These are phyloP conservation scores for Tulasnella sp. DNA, from an alignment of 768 basidiomycete species.

Conservation along the genomic window DNA sequence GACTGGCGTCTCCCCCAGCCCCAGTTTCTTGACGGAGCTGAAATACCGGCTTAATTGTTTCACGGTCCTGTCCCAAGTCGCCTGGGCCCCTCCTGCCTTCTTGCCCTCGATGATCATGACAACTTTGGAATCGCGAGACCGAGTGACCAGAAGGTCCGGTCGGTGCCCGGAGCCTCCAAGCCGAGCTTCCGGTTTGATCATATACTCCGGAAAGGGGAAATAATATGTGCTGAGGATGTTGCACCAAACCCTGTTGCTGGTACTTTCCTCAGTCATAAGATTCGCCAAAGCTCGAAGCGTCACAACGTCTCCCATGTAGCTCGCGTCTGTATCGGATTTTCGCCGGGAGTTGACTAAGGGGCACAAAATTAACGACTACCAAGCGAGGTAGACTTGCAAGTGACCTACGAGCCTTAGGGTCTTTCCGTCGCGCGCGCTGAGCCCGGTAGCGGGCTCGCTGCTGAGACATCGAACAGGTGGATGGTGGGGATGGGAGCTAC, in stretches of 20 bases:
- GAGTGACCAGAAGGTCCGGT: background rate
- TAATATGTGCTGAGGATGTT: conserved; percentile 1
- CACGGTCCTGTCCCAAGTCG: background rate
- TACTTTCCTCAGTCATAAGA: conserved; percentile 1
- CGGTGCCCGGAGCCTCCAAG: background rate
- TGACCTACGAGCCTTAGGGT: background rate
- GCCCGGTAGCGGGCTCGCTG: background rate
- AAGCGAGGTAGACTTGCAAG: background rate
- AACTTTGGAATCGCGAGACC: background rate
- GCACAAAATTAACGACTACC: background rate
- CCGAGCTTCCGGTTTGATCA: background rate
- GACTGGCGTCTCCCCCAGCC: background rate
- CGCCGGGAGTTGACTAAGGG: background rate
- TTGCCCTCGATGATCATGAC: background rate
- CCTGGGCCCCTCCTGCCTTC: background rate
- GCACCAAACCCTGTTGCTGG: background rate
- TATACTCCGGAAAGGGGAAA: conserved; percentile 9
- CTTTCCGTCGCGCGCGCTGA: background rate
- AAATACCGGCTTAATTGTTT: background rate
- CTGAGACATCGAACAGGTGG: background rate
- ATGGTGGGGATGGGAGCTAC: background rate
- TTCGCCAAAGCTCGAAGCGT: background rate
- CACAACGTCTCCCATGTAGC: background rate
- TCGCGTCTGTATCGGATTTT: background rate
- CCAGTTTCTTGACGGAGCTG: background rate